Base-by-base conservation (phyloP, 2,329 filamentous ascomycete species). In the Triangularia verruculosa region DNA sequence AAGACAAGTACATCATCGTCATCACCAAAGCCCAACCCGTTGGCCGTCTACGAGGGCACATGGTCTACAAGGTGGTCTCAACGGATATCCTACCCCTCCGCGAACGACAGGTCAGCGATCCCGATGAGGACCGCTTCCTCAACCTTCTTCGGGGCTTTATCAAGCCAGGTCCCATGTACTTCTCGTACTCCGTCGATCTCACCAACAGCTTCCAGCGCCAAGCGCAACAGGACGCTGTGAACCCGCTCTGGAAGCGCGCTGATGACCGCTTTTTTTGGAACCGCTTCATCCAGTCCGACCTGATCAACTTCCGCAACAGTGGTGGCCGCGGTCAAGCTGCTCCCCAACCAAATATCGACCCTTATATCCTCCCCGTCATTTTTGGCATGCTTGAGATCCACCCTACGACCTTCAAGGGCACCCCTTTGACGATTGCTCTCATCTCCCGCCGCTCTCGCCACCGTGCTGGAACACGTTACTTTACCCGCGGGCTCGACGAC, bases 221-320 rank as follows among this genome's bases (percentile, higher is more conserved):
- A 75, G 88, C 93, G 3, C 87, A 93, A 69, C 82, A 87, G 68
- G 87, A 96, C 74, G 79, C 81, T 62, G 84, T 85, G 15, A 80
- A 84, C 61, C 93, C 95, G 12, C 78, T 98, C 63, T 99, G 95
- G 95, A 89, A 90, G 81, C 84, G 93, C 70, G 89, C 94, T 67
- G 95, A 99, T 76, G 93, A 98, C 75, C 92, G 95, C 68, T 99
- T 99, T 82, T 99, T 97, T 82, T 99, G 94, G 92, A 99, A 99
- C 78, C 89, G 89, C 68, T 96, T 97, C 76, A 85, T 98, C 57
- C 92, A 94, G 75, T 89, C 91, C 7, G 93, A 97, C 72, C 79
- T 99, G 64, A 97, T 98, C 72, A 88, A 97, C 75, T 96, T 97
- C 74, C 88, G 94, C 66, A 86, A 82, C 43, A 77, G 73, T 34